Percentiles rank a stretch among this genome's conserved stretches.
phyloP scores from a whole-genome alignment of 1,139 yeast species.

The Yamadazyma sp. region DNA sequence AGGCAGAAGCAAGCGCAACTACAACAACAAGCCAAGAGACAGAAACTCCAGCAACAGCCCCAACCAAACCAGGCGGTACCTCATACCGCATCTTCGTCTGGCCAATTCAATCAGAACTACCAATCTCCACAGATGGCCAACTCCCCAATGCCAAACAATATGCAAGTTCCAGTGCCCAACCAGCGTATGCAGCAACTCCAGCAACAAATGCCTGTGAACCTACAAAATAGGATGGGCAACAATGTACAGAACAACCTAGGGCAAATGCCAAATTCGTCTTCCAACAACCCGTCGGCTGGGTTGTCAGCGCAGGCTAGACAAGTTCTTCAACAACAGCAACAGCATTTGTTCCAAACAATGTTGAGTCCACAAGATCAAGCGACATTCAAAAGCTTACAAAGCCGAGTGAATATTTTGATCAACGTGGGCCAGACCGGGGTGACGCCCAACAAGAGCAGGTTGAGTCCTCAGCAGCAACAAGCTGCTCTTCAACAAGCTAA shows the following conservation, averaged over 20 bases:
- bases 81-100: conserved; percentile 8
- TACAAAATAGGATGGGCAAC: conserved; percentile 12
- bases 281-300: conserved; percentile 9
- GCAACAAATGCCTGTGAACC: conserved; percentile 25
- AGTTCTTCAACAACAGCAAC: conserved; percentile 42
- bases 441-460: conserved; percentile 44
- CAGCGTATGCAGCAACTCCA: conserved; percentile 21
- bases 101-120: conserved; percentile 11
- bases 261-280: conserved; percentile 1
- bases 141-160: conserved; percentile 12
- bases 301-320: conserved; percentile 15
- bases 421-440: conserved; percentile 48
- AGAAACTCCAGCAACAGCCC: background rate
- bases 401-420: conserved; percentile 42
- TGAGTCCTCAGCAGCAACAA: conserved; percentile 47
- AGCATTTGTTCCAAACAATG: conserved; percentile 45
- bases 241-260: conserved; percentile 2
- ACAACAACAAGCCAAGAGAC: conserved; percentile 13
- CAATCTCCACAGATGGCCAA: conserved; percentile 13
- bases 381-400: conserved; percentile 42
- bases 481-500: conserved; percentile 49
- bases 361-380: conserved; percentile 47
- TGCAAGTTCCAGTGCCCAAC: conserved; percentile 17
- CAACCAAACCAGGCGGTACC: conserved; percentile 7
- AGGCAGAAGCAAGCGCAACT: conserved; percentile 16